phyloP scores from a whole-genome alignment of 139 green algal genomes.

The Mesotaenium endlicherianum region DNA sequence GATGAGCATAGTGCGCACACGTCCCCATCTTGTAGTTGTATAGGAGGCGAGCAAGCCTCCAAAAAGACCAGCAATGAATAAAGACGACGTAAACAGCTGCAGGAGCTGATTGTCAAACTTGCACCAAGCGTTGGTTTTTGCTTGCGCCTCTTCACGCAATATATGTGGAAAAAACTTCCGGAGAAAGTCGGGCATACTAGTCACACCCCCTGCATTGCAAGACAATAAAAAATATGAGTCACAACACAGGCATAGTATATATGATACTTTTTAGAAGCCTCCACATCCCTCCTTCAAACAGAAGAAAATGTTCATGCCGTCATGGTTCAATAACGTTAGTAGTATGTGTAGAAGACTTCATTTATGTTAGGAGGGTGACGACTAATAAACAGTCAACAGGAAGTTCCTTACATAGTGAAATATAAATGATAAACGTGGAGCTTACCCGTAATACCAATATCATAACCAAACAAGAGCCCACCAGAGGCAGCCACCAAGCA shows the following conservation, averaged over 20 bases:
- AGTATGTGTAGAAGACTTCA: too few species aligned
- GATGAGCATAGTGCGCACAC: conserved; percentile 63
- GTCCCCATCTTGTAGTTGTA: conserved; percentile 50
- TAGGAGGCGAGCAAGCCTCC: conserved; percentile 40
- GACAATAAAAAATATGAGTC: too few species aligned
- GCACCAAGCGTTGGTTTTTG: conserved; percentile 56
- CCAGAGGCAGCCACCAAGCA: conserved; percentile 53
- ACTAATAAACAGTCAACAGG: too few species aligned
- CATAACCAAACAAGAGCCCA: conserved; percentile 64
- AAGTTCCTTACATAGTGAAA: too few species aligned
- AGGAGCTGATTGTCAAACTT: conserved; percentile 66
- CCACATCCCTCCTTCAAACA: too few species aligned
- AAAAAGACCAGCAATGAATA: conserved; percentile 66
- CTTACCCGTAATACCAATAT: too few species aligned
- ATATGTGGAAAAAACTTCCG: conserved; percentile 63
- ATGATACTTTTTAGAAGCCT: too few species aligned
- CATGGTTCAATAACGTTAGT: too few species aligned
- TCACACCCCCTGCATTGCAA: conserved; percentile 53
- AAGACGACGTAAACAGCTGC: conserved; percentile 71
- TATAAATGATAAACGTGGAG: too few species aligned
- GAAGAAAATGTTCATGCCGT: too few species aligned
- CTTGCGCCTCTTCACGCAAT: neutral
- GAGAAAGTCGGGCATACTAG: conserved; percentile 56
- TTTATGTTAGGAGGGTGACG: too few species aligned
- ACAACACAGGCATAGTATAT: too few species aligned